phyloP scores from a whole-genome alignment of 2,329 filamentous ascomycete genomes.

The Nigrospora sphaerica region DNA sequence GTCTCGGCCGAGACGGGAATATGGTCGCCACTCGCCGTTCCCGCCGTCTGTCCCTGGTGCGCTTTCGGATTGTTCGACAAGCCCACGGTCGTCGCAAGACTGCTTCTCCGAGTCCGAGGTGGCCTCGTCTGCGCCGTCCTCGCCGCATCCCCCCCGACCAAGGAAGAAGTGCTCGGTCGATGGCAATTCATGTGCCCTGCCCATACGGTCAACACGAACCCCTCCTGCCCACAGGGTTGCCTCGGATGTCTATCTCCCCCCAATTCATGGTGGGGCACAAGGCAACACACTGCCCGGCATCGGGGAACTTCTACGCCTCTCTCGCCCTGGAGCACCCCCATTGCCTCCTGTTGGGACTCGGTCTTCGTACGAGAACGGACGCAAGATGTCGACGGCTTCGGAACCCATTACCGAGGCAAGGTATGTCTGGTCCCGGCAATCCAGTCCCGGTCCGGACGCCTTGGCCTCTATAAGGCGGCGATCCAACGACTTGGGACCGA shows the following conservation, averaged over 20 bases:
- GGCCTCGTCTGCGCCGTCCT: conserved; percentile 8
- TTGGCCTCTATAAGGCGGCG: background rate
- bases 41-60: background rate
- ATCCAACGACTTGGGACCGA: too few relatives aligned
- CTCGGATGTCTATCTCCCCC: too few relatives aligned
- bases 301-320: too few relatives aligned
- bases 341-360: background rate
- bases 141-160: conserved; percentile 9
- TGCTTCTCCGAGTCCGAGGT: conserved; percentile 8
- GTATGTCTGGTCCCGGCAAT: background rate
- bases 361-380: background rate
- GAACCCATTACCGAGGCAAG: background rate
- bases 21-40: background rate
- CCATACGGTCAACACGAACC: too few relatives aligned
- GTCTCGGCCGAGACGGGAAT: too few relatives aligned
- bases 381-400: background rate
- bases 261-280: too few relatives aligned
- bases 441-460: background rate
- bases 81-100: conserved; percentile 10
- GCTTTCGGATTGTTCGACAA: conserved; percentile 7
- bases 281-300: too few relatives aligned
- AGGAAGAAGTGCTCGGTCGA: background rate
- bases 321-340: too few relatives aligned
- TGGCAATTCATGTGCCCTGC: too few relatives aligned
- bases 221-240: too few relatives aligned